Evolutionary conservation across 306 rosid genomes (phyloP).

Genomic region (Trifolium subterraneum): DNA sequence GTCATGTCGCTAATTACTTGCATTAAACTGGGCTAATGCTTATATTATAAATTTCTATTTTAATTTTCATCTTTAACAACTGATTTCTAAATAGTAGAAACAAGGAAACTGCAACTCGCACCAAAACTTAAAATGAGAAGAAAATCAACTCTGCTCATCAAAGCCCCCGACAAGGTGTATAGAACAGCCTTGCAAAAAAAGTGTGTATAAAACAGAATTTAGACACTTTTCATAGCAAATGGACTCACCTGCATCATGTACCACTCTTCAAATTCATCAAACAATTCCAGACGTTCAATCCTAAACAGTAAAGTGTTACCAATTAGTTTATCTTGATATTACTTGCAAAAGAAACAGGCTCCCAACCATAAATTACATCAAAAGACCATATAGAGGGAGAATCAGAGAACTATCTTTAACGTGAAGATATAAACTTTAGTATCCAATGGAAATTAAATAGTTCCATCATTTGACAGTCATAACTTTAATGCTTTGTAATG

Average conservation of each 20-base stretch:
- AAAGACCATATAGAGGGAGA: constrained; percentile 29
- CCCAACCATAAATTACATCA: constrained; percentile 43
- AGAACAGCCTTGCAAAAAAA: constrained; percentile 8
- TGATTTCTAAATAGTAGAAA: constrained; percentile 16
- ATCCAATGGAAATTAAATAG: constrained; percentile 36
- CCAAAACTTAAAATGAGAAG: constrained; percentile 13
- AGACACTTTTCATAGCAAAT: constrained; percentile 27
- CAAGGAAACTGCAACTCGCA: constrained; percentile 3
- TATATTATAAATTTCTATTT: constrained; percentile 5
- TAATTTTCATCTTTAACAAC: not conserved
- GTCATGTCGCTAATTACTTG: constrained; percentile 35
- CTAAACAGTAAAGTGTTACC: constrained; percentile 50
- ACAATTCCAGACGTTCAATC: constrained; percentile 94
- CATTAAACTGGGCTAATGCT: constrained; percentile 19
- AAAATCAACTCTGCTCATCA: constrained; percentile 9
- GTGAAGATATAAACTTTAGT: constrained; percentile 40
- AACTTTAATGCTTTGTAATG: constrained; percentile 16
- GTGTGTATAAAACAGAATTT: constrained; percentile 23
- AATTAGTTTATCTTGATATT: constrained; percentile 48
- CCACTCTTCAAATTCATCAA: constrained; percentile 99
- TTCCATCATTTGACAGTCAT: constrained; percentile 39
- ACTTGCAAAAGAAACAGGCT: constrained; percentile 34
- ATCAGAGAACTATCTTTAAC: constrained; percentile 27
- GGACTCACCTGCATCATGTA: constrained; percentile 95
- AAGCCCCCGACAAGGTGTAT: constrained; percentile 35